Conservation (phyloP, 179 eudicot species). For the Corrigiola litoralis region DNA sequence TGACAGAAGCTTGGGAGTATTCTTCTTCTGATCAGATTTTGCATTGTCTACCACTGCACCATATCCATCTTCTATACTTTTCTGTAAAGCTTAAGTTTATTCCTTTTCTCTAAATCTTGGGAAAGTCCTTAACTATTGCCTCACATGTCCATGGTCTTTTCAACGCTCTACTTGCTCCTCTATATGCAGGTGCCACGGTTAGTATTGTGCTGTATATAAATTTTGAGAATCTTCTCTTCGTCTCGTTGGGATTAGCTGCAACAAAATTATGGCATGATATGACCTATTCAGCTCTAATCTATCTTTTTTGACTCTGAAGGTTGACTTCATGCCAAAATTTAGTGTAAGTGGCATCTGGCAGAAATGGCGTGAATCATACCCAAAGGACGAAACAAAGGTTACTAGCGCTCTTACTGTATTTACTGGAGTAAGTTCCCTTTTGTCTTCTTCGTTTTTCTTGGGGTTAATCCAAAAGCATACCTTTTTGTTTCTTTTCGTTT, state of each 20-base stretch:
- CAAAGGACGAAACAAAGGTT: slow-evolving; percentile 54
- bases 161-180: slow-evolving; percentile 91
- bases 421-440: slow-evolving; percentile 80
- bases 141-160: slow-evolving; percentile 96
- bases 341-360: slow-evolving; percentile 99
- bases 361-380: slow-evolving; percentile 96
- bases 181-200: slow-evolving; percentile 91
- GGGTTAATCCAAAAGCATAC: neutral
- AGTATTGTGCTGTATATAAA: slow-evolving; percentile 15
- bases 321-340: slow-evolving; percentile 94
- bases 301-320: slow-evolving; percentile 42
- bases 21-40: slow-evolving; percentile 74
- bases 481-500: no score
- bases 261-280: slow-evolving; percentile 1
- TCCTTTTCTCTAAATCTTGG: slow-evolving; percentile 2
- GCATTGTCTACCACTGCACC: slow-evolving; percentile 95
- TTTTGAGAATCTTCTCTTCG: neutral
- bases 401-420: slow-evolving; percentile 78
- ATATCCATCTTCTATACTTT: slow-evolving; percentile 53
- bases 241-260: neutral
- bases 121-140: slow-evolving; percentile 53
- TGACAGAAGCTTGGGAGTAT: slow-evolving; percentile 85
- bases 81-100: neutral
- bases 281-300: slow-evolving; percentile 12
- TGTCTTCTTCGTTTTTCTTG: neutral